These are phyloP conservation scores for Trichoderma sp. DNA, from an alignment of 2,329 filamentous ascomycete genomes.

Conservation along the genomic window DNA sequence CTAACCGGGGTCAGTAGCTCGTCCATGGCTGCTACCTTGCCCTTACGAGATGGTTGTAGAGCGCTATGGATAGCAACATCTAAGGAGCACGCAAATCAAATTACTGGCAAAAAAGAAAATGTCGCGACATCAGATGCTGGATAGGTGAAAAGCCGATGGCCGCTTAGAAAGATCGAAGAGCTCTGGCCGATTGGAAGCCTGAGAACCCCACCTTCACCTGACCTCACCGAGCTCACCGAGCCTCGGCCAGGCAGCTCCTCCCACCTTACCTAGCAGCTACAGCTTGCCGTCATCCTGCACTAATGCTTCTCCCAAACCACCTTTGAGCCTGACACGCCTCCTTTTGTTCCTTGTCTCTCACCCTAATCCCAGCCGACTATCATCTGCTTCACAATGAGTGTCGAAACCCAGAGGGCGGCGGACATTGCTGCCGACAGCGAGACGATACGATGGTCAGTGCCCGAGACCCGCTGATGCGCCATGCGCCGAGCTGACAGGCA, in stretches of 20 bases:
- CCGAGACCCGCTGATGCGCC: conserved; percentile 18
- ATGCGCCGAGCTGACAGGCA: conserved; percentile 28
- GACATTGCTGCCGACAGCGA: conserved; percentile 33
- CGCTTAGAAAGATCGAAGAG: conserved; percentile 4
- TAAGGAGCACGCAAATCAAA: not conserved
- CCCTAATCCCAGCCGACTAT: not conserved
- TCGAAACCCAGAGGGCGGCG: conserved; percentile 31
- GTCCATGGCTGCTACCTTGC: conserved; percentile 51
- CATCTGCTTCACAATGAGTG: conserved; percentile 35
- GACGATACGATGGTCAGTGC: conserved; percentile 43
- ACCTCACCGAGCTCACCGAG: conserved; percentile 40
- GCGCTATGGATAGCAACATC: not conserved
- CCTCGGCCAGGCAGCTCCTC: conserved; percentile 1
- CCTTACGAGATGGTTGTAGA: not conserved
- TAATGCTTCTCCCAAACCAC: conserved; percentile 4
- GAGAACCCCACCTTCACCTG: conserved; percentile 43
- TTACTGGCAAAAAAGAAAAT: not conserved
- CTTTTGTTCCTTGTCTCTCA: no score
- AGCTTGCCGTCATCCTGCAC: conserved; percentile 5
- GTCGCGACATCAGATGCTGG: not conserved
- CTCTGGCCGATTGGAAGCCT: not conserved
- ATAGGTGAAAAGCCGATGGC: not conserved
- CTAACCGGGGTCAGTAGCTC: conserved; percentile 59
- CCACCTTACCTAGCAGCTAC: conserved; percentile 14
- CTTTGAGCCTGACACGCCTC: not conserved